Base-by-base conservation (phyloP, 805 yeast genomes). In the Dipodascus albidus region DNA sequence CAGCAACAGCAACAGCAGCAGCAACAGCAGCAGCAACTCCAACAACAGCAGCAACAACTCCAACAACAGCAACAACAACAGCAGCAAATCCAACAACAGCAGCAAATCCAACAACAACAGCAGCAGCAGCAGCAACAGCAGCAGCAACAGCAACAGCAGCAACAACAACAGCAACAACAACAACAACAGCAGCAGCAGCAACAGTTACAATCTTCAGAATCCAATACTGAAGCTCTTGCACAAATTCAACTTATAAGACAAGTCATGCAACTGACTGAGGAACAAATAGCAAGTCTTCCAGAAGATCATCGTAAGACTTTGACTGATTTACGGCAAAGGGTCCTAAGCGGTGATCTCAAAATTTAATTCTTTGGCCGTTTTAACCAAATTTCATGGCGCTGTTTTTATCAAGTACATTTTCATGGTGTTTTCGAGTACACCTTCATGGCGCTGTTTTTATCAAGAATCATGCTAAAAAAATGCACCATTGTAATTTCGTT, bases 181-280 rank as follows among this genome's bases (percentile, higher is more conserved):
- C 62, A 53, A 57, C 51, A 9, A 55, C 65, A 3, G 52, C 52
- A 24, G 47, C 58, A 8, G 55, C 53, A 23, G 49, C 60, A 2
- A 22, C 49, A 23, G 24, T 27, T 4, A 17, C 49, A 21, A 9
- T 3, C 23, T 22, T 49, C 53, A 19, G 52, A 51, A 3, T 47
- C 59, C 14, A 53, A 50, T 38, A 52, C 35, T 35, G 58, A 67
- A 6, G 72, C 64, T 50, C 66, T 70, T 9, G 74, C 70, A 52
- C 76, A 77, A 55, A 66, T 69, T n/a, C 76, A 69, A 2, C 62
- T 80, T 53, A 71, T 81, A 24, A 74, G 71, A 55, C 81, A 78
- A 58, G 81, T 81, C 9, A 57, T 81, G 57, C 71, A 71, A 47
- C 65, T 81, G 27, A 66, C 76, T n/a, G 81, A 78, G 31, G 76